Evolutionary conservation across 2,329 filamentous ascomycete species (phyloP).

Genomic region (Tolypocladium nubicola): DNA sequence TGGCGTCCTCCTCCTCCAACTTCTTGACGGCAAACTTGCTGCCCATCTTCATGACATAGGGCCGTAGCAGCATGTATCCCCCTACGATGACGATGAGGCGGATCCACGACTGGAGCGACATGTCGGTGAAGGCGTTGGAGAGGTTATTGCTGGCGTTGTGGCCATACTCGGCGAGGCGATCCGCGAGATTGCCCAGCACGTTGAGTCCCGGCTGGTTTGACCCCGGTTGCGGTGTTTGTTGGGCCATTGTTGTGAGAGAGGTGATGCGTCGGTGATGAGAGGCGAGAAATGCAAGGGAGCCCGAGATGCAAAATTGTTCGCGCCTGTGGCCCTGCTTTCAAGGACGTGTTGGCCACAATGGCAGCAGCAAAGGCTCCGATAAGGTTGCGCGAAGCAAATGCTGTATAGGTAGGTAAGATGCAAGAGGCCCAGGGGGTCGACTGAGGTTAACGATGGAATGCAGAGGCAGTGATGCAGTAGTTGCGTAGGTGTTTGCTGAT

Average conservation of each 20-base stretch:
- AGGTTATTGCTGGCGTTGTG: slow-evolving; percentile 37
- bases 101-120: slow-evolving; percentile 47
- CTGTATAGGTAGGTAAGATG: background rate
- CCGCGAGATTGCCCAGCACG: slow-evolving; percentile 19
- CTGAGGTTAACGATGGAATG: background rate
- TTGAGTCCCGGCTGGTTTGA: slow-evolving; percentile 19
- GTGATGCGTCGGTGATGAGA: background rate
- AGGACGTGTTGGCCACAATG: background rate
- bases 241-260: slow-evolving; percentile 7
- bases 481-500: background rate
- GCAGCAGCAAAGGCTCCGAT: background rate
- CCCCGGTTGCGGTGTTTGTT: slow-evolving; percentile 14
- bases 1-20: slow-evolving; percentile 46
- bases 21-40: slow-evolving; percentile 52
- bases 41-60: slow-evolving; percentile 60
- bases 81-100: slow-evolving; percentile 63
- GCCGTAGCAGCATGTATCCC: slow-evolving; percentile 63
- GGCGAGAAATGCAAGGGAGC: background rate
- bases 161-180: slow-evolving; percentile 23
- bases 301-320: background rate
- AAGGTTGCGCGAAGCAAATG: background rate
- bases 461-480: background rate
- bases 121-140: slow-evolving; percentile 33
- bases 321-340: background rate
- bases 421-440: background rate